Base-by-base conservation (phyloP, 1,284 basidiomycete species). In the Xanthoconium separans region DNA sequence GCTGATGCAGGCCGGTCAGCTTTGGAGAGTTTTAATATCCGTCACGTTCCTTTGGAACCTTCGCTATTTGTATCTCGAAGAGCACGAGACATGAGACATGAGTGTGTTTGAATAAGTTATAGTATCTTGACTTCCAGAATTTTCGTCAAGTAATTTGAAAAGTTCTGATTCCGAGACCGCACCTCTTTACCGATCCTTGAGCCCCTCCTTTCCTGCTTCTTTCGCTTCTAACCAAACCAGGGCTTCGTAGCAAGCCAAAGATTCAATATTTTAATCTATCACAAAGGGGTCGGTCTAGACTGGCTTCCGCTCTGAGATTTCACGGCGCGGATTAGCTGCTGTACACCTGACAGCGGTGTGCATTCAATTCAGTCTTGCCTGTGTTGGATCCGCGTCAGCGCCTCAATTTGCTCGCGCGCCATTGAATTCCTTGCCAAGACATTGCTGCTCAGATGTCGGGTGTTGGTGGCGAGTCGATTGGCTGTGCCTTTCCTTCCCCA, bases 11-110 rank as follows among this genome's bases (percentile, higher is more conserved):
- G 12, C 47, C 29, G 39, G 13, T 33, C 55, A 74, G 72, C 51
- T 74, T 74, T 47, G 73, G 65, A 45, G 72, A 75, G 50, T 44
- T 67, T 52, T 73, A 53, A 63, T 50, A 29, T 54, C 50, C 37
- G 7, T 47, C 47, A 44, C 16, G 49, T 36, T 61, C 34, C 11
- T 24, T 31, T 37, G 27, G 30, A 22, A 20, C 39, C 39, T 46
- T 37, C 33, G 0, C 16, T 60, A 44, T 47, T 50, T 57, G 45
- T 27, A 40, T 60, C 39, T 47, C 13, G 44, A 56, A 33, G 27
- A 44, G 20, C 15, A 39, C 12, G 18, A 37, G 33, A 50, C 22
- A 37, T 18, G 36, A n/a, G 36, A 15, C 16, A 4, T 20, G n/a
- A 4, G 37, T 16, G 37, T 40, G 18, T 40, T 37, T n/a, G 42